Evolutionary conservation across 306 rosid genomes (phyloP).

Genomic region (Castanospermum australe): DNA sequence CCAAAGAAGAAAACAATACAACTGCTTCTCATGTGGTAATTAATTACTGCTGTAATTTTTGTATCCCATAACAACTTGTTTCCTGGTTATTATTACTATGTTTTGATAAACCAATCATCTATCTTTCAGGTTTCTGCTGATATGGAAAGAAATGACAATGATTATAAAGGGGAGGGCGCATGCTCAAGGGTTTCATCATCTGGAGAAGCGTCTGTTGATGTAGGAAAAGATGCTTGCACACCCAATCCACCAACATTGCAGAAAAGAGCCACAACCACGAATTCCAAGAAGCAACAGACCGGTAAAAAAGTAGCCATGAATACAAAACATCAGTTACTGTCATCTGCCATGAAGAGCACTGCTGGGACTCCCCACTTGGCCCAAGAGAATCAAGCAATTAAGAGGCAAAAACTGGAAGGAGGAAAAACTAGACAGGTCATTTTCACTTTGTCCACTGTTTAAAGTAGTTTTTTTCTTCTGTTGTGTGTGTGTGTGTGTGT

Average conservation of each 20-base stretch:
- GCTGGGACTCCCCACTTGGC: conserved; percentile 48
- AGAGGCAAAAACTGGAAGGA: conserved; percentile 89
- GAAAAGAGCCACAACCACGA: conserved; percentile 44
- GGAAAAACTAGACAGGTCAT: conserved; percentile 87
- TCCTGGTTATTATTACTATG: background rate
- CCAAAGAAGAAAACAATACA: conserved; percentile 28
- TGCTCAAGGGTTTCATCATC: conserved; percentile 32
- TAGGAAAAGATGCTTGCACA: conserved; percentile 62
- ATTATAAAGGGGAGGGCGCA: conserved; percentile 18
- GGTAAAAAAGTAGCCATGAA: conserved; percentile 54
- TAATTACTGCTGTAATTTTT: conserved; percentile 9
- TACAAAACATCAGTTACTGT: conserved; percentile 47
- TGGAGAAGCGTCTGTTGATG: conserved; percentile 42
- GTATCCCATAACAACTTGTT: background rate
- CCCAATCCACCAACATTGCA: conserved; percentile 51
- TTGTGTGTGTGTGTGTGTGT: too few species aligned
- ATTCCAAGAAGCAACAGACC: conserved; percentile 59
- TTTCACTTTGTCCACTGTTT: background rate
- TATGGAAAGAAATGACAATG: conserved; percentile 14
- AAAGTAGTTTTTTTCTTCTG: background rate
- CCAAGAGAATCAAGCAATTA: conserved; percentile 91
- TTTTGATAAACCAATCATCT: conserved; percentile 12
- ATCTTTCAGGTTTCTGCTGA: conserved; percentile 42
- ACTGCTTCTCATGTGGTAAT: conserved; percentile 20
- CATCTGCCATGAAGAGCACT: conserved; percentile 48